Evolutionary conservation across 352 stramenopile species (phyloP).

Genomic region (Albugo laibachii): DNA sequence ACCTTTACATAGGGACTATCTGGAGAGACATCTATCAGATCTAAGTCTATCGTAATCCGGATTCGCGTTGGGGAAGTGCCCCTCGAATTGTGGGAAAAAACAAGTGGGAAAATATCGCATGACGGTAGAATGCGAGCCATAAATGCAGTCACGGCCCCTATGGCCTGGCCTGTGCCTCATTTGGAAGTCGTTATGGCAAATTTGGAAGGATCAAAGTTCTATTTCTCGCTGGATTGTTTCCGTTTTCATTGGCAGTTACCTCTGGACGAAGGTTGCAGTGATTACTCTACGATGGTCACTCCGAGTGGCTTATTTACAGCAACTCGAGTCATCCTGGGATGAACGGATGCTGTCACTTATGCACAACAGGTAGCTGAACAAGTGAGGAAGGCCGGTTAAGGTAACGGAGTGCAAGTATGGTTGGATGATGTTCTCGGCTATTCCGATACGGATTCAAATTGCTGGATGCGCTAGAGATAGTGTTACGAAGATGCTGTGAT

Average conservation of each 20-base stretch:
- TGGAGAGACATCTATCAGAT: slow-evolving; percentile 2
- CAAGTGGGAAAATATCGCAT: slow-evolving; percentile 3
- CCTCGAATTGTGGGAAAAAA: slow-evolving; percentile 10
- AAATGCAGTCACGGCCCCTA: slow-evolving; percentile 6
- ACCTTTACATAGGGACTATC: slow-evolving; percentile 3
- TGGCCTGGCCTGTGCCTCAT: slow-evolving; percentile 11
- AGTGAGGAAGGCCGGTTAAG: background rate
- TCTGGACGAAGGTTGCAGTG: no score
- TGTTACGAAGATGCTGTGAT: background rate
- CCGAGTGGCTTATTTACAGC: slow-evolving; percentile 4
- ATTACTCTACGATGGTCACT: slow-evolving; percentile 9
- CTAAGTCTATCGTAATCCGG: slow-evolving; percentile 4
- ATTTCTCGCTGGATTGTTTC: no score
- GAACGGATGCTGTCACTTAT: slow-evolving; percentile 5
- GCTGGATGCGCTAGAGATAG: background rate
- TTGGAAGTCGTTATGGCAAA: slow-evolving; percentile 6
- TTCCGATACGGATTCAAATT: background rate
- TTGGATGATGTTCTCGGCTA: background rate
- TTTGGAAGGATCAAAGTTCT: no score
- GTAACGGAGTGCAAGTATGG: no score
- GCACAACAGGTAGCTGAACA: slow-evolving; percentile 1
- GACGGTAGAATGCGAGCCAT: slow-evolving; percentile 7
- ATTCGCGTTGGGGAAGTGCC: slow-evolving; percentile 5
- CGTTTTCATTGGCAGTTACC: no score
- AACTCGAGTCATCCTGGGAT: slow-evolving; percentile 7